Conservation (phyloP, 2,329 filamentous ascomycete genomes). For the Fusarium luffae region DNA sequence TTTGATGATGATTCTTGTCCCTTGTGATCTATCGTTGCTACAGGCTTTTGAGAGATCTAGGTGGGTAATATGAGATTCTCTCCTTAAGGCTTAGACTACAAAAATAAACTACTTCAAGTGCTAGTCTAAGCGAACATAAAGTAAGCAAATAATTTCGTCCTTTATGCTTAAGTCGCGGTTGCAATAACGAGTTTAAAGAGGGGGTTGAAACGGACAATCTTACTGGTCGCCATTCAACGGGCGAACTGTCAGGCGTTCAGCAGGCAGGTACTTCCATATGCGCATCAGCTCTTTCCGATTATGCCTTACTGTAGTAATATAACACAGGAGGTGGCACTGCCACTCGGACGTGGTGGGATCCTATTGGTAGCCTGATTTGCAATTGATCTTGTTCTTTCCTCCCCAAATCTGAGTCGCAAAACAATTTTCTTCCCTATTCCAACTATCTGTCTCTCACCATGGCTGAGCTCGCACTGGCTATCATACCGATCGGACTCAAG, state of each 20-base stretch:
- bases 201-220: too few species aligned
- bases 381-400: fast-evolving
- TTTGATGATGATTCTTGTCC: background rate
- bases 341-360: background rate
- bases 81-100: fast-evolving
- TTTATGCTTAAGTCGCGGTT: too few species aligned
- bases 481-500: background rate
- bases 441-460: background rate
- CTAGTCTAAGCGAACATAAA: too few species aligned
- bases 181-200: too few species aligned
- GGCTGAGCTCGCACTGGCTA: constrained; percentile 1
- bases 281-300: too few species aligned
- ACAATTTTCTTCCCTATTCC: too few species aligned
- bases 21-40: background rate
- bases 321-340: background rate
- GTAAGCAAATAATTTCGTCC: too few species aligned
- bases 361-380: background rate
- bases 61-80: too few species aligned
- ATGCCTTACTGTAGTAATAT: background rate
- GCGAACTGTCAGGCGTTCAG: background rate
- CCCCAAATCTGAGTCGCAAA: too few species aligned
- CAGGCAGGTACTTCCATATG: background rate
- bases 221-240: too few species aligned
- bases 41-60: fast-evolving
- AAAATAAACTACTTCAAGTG: too few species aligned